Evolutionary conservation across 768 basidiomycete genomes (phyloP), one percentile per base, ranked within the genome.

Genomic region (Tricholoma terreum): DNA sequence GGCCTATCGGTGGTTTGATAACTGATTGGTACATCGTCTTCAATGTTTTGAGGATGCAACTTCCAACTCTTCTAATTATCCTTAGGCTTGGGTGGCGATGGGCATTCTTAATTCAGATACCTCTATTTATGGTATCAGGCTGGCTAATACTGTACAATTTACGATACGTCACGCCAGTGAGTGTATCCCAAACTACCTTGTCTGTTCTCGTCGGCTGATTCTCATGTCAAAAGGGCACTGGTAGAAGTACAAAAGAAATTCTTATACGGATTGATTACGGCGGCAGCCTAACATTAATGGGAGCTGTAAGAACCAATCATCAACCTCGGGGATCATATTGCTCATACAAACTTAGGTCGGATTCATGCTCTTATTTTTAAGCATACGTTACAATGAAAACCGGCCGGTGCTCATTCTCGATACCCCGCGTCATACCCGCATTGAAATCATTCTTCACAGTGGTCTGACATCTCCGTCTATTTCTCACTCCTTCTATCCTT

Each of bases 201-300:
- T 6, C 50, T 8, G 62, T 50, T n/a, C 14, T 50, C 50, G 31
- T 40, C 17, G 6, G n/a, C 2, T 27, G 6, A 50, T 24, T 19
- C 12, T 10, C 34, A 45, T 27, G 10, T 34, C 57, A 8, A 22
- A 34, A 89, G 88, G 88, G 87, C 6, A 80, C 80, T 55, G 79
- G 85, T 4, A 85, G 79, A 69, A 83, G 79, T 45, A 71, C 84
- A 2, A 79, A 73, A 55, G 86, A 90, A 31, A 77, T 88, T 2
- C 67, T 90, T 17, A 86, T 83, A 66, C 80, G 88, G 30, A 86
- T 91, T 43, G 90, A 92, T 70, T 92, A 89, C 64, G 81, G 81
- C 17, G 90, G 90, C 0, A 88, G 82, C 59, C 64, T 80, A 19
- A 79, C 82, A 3, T 75, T 91, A 33, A 66, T 92, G 45, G 70